Conservation (phyloP, 139 green algal species). For the Picochlorum sp. region DNA sequence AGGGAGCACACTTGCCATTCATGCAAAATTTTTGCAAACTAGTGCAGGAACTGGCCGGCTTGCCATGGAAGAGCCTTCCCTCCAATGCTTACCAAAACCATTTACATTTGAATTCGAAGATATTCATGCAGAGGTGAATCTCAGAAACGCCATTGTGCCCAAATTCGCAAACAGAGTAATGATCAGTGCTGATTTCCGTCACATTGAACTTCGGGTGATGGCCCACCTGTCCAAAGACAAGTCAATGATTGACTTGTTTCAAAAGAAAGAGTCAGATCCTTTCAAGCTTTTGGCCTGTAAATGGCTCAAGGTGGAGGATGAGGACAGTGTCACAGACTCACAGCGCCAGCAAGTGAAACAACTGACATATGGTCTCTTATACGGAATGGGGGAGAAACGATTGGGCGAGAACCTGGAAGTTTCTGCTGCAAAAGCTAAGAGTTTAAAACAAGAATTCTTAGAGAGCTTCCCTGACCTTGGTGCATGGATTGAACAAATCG, state of each 20-base stretch:
- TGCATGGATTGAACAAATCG: conserved; percentile 24
- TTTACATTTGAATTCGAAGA: conserved; percentile 11
- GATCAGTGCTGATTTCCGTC: conserved; percentile 68
- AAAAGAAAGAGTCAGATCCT: conserved; percentile 45
- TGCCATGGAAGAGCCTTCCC: conserved; percentile 64
- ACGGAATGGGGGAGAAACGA: conserved; percentile 52
- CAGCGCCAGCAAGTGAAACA: conserved; percentile 55
- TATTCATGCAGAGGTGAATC: conserved; percentile 6
- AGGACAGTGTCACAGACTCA: conserved; percentile 35
- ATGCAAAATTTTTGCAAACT: conserved; percentile 55
- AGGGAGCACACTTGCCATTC: background rate
- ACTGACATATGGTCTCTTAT: conserved; percentile 69
- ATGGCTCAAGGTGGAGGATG: conserved; percentile 37
- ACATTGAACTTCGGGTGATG: conserved; percentile 85
- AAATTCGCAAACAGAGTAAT: conserved; percentile 3
- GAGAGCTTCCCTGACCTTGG: conserved; percentile 26
- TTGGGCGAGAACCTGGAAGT: conserved; percentile 42
- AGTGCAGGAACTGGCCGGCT: conserved; percentile 61
- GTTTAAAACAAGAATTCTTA: conserved; percentile 26
- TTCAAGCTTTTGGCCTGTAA: conserved; percentile 62
- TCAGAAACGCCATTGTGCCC: conserved; percentile 1
- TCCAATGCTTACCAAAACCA: conserved; percentile 52
- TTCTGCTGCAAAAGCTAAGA: conserved; percentile 19
- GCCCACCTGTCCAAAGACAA: conserved; percentile 72
- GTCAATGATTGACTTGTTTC: conserved; percentile 45